Percentiles rank a stretch among this genome's conserved stretches.
phyloP scores from a whole-genome alignment of 305 asterid species.

The Petunia hybrid region DNA sequence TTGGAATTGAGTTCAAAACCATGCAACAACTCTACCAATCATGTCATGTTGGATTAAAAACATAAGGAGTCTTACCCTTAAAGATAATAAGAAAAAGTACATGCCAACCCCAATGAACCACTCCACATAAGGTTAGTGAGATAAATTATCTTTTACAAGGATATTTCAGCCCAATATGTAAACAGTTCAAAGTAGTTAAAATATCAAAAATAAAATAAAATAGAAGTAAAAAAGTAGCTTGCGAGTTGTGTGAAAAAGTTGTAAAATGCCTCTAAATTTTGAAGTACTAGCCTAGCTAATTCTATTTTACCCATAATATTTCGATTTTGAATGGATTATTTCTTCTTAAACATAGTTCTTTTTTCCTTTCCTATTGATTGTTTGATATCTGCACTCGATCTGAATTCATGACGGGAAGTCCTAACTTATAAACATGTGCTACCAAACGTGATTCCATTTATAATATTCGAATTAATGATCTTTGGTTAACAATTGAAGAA shows the following conservation, averaged over 20 bases:
- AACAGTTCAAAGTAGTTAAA: neutral
- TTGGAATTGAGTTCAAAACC: neutral
- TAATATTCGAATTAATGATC: too few relatives aligned
- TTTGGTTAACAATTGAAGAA: too few relatives aligned
- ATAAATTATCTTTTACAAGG: neutral
- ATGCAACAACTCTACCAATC: constrained; percentile 59
- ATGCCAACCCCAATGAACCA: constrained; percentile 29
- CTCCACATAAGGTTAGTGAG: neutral
- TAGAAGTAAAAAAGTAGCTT: neutral
- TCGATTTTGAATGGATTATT: too few relatives aligned
- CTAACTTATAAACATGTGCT: too few relatives aligned
- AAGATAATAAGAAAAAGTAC: constrained; percentile 36
- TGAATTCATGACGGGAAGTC: too few relatives aligned
- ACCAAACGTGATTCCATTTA: too few relatives aligned
- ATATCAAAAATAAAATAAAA: neutral
- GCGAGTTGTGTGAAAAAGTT: neutral
- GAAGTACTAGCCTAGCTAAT: neutral
- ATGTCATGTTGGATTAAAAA: constrained; percentile 50
- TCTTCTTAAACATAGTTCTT: too few relatives aligned
- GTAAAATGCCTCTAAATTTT: neutral
- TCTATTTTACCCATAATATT: neutral
- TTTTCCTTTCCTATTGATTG: too few relatives aligned
- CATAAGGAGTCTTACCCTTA: constrained; percentile 44
- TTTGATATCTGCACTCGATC: too few relatives aligned
- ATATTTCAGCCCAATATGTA: neutral